Evolutionary conservation across 2,329 filamentous ascomycete genomes (phyloP).

Genomic region (Esteya vermicola): DNA sequence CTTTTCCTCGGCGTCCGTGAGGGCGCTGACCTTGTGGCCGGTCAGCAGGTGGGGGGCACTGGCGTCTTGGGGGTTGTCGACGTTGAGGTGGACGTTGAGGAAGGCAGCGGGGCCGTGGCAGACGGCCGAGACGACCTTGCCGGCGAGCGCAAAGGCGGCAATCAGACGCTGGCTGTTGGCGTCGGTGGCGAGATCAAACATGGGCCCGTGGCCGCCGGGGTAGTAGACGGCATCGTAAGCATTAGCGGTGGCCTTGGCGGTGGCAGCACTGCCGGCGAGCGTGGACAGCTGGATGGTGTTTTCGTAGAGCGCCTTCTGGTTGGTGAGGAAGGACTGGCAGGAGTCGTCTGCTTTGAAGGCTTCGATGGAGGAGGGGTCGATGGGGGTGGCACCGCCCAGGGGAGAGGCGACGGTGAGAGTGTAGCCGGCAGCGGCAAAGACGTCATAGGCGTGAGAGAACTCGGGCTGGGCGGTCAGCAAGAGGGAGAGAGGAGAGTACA

Average conservation of each 20-base stretch:
- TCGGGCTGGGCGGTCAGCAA: constrained; percentile 30
- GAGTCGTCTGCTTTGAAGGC: constrained; percentile 36
- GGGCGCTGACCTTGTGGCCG: constrained; percentile 44
- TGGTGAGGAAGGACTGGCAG: constrained; percentile 39
- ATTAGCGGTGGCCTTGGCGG: constrained; percentile 13
- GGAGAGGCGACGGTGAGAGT: constrained; percentile 47
- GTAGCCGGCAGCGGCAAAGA: constrained; percentile 33
- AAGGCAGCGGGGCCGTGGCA: constrained; percentile 57
- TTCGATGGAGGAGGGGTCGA: constrained; percentile 45
- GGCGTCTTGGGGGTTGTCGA: constrained; percentile 5
- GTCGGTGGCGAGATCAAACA: constrained; percentile 52
- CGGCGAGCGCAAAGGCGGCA: constrained; percentile 43
- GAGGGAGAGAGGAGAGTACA: not conserved
- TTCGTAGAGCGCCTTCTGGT: constrained; percentile 46
- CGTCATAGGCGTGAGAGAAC: constrained; percentile 49
- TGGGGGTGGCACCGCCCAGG: constrained; percentile 43
- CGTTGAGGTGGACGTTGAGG: constrained; percentile 34
- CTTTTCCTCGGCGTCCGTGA: constrained; percentile 43
- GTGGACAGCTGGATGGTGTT: constrained; percentile 43
- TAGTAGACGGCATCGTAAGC: constrained; percentile 12
- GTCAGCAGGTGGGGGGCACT: constrained; percentile 39
- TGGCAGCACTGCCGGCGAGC: constrained; percentile 30
- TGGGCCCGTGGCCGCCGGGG: constrained; percentile 44
- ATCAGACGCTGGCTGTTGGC: constrained; percentile 43
- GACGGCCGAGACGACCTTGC: constrained; percentile 51